Base-by-base conservation (phyloP, 768 basidiomycete genomes). In the Trametes maxima region DNA sequence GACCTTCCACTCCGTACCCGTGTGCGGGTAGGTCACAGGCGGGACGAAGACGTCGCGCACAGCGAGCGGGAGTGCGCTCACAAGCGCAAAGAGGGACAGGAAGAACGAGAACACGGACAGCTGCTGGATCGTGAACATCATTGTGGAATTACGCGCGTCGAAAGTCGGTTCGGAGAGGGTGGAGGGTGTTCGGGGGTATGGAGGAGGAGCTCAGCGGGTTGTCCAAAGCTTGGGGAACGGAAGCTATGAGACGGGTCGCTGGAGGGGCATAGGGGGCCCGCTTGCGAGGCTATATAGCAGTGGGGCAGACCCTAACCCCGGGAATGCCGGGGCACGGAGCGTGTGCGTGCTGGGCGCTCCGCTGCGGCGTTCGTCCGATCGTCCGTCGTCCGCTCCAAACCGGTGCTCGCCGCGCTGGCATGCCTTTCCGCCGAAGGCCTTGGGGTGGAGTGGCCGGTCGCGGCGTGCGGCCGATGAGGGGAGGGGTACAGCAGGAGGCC, bases 1-100 rank as follows among this genome's bases (percentile, higher is more conserved):
- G 13, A 80, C 73, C 25, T 69, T 67, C 84, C 82, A 84, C 28
- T 80, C 71, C 5, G 79, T 76, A 12, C 65, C 65, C 0, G 73
- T 68, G 11, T 69, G 72, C 16, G 84, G 83, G 60, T 72, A 78
- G 43, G 76, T 77, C 63, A 84, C 74, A 5, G 79, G 82, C 1
- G 84, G 84, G 40, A 69, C 73, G 24, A 77, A 80, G 37, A 83
- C 82, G 59, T 83, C 81, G 59, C 83, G 76, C 19, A 65, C 35
- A 0, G 36, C 62, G 11, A 80, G 49, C 43, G 79, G 79, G 16
- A 73, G 60, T 22, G 78, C 73, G 25, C 60, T 58, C 22, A 63
- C 69, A 14, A 66, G 54, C 13, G 69, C 69, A 59, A 45, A 68
- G 66, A 57, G 65, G 35, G 40, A 74, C 56, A 56, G 65, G 64